Percentiles rank a stretch among this genome's conserved stretches.
Evolutionary conservation across 768 basidiomycete genomes (phyloP).

Genomic region (Gymnopilus junonius): DNA sequence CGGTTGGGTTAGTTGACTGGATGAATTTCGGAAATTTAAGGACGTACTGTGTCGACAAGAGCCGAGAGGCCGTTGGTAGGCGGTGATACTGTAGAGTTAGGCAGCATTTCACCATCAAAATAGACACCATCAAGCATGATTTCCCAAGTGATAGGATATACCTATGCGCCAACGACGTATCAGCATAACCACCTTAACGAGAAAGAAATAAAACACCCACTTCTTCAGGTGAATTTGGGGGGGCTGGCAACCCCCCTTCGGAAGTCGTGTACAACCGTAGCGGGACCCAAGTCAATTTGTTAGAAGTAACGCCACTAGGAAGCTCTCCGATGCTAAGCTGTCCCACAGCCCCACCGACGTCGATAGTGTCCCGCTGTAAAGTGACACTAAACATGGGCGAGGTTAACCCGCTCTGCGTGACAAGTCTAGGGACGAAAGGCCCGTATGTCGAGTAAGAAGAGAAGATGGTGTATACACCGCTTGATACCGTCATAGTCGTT

Average conservation of each 20-base stretch:
- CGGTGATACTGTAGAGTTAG: constrained; percentile 54
- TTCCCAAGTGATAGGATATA: constrained; percentile 75
- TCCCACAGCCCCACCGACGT: constrained; percentile 72
- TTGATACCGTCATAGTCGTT: background rate
- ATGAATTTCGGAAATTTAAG: background rate
- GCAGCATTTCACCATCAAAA: constrained; percentile 66
- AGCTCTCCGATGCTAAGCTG: constrained; percentile 69
- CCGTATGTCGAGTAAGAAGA: constrained; percentile 45
- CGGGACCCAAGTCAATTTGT: constrained; percentile 66
- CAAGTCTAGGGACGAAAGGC: constrained; percentile 53
- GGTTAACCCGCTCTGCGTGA: constrained; percentile 37
- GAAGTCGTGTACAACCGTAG: constrained; percentile 56
- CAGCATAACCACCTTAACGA: background rate
- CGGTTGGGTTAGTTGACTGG: background rate
- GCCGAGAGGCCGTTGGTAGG: constrained; percentile 60
- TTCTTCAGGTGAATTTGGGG: constrained; percentile 62
- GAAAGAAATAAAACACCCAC: constrained; percentile 41
- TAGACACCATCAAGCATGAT: constrained; percentile 71
- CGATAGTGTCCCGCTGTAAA: constrained; percentile 70
- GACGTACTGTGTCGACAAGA: constrained; percentile 69
- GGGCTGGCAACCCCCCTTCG: constrained; percentile 59
- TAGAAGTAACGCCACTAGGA: constrained; percentile 50
- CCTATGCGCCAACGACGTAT: constrained; percentile 37
- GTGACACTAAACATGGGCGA: constrained; percentile 59
- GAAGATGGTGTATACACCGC: constrained; percentile 29